These are phyloP conservation scores for Brassica hybrid DNA, from an alignment of 441 rosid species.

Conservation along the genomic window DNA sequence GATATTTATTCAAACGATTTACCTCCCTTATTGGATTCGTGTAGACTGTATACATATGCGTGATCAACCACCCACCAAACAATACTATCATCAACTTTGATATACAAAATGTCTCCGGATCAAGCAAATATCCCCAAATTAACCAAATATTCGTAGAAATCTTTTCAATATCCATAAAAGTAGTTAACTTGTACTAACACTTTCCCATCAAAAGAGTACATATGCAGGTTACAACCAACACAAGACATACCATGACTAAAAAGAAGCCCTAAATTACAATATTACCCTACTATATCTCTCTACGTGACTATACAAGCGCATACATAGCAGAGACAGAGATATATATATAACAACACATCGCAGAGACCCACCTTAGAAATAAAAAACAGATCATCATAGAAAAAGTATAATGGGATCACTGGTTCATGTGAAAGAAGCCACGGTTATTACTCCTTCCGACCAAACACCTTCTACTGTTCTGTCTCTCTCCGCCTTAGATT, in stretches of 20 bases:
- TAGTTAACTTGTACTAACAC: neutral
- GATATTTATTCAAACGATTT: neutral
- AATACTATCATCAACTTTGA: neutral
- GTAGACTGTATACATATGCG: slow-evolving; percentile 11
- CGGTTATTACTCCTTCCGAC: slow-evolving; percentile 57
- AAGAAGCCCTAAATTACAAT: slow-evolving; percentile 13
- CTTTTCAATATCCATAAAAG: neutral
- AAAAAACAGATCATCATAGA: slow-evolving; percentile 14
- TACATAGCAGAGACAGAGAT: neutral
- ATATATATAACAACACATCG: slow-evolving; percentile 18
- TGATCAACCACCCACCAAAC: neutral
- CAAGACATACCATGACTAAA: slow-evolving; percentile 20
- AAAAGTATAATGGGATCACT: slow-evolving; percentile 7
- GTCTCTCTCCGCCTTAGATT: slow-evolving; percentile 78
- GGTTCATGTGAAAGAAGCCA: slow-evolving; percentile 59
- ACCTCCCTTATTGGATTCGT: neutral
- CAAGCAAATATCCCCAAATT: slow-evolving; percentile 6
- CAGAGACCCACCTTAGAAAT: slow-evolving; percentile 36
- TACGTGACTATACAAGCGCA: slow-evolving; percentile 30
- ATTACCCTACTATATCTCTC: slow-evolving; percentile 22
- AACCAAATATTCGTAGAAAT: slow-evolving; percentile 14
- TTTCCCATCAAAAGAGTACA: slow-evolving; percentile 19
- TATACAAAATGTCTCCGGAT: slow-evolving; percentile 5
- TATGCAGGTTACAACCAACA: slow-evolving; percentile 37
- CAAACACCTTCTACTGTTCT: slow-evolving; percentile 64